These are phyloP conservation scores for Oryza punctata DNA, from an alignment of 176 grass and related monocot genomes.

Conservation along the genomic window DNA sequence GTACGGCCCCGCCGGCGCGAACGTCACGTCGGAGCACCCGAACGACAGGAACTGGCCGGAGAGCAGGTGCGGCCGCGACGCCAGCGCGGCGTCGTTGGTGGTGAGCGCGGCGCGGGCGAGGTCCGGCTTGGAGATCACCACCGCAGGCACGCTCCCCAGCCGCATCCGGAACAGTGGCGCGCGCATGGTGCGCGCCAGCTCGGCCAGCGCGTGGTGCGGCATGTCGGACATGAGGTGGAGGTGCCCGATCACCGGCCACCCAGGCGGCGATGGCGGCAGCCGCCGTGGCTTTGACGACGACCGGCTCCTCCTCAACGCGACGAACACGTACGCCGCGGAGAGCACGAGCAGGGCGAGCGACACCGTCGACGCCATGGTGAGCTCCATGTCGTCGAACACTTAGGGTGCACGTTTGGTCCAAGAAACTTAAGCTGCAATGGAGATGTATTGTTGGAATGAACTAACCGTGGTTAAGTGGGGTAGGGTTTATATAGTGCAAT, in stretches of 20 bases:
- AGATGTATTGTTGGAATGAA: background rate
- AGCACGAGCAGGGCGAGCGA: constrained; percentile 6
- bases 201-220: constrained; percentile 42
- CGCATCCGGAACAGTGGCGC: constrained; percentile 34
- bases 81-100: constrained; percentile 40
- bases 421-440: background rate
- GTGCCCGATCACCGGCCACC: constrained; percentile 44
- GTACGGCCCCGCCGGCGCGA: constrained; percentile 43
- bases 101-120: constrained; percentile 47
- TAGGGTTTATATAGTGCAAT: background rate
- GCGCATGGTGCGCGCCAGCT: constrained; percentile 15
- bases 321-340: constrained; percentile 10
- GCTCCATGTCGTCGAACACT: constrained; percentile 20
- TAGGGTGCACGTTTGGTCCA: background rate
- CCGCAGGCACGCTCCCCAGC: constrained; percentile 33
- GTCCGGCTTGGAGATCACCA: constrained; percentile 50
- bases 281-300: constrained; percentile 2
- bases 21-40: constrained; percentile 51
- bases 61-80: constrained; percentile 48
- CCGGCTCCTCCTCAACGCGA: background rate
- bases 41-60: constrained; percentile 47
- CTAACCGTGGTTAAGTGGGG: background rate
- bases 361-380: background rate
- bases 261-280: constrained; percentile 38
- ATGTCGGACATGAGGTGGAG: constrained; percentile 45